These are phyloP conservation scores for Asterionellopsis glacialis DNA, from an alignment of 108 stramenopile species.

Conservation along the genomic window DNA sequence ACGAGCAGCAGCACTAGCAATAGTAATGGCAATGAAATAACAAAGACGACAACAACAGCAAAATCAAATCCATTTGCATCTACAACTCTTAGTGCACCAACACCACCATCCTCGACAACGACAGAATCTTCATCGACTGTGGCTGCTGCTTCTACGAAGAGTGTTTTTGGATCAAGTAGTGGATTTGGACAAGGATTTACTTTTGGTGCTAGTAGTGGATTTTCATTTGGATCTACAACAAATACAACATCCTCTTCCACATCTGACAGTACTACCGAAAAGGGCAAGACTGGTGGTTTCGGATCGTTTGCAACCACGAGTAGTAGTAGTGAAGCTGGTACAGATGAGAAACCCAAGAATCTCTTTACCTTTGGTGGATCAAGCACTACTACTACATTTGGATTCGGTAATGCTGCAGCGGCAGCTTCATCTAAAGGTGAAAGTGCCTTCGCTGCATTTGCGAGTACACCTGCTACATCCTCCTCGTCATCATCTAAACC, in stretches of 20 bases:
- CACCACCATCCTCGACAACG: background rate
- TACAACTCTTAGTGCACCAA: conserved; percentile 6
- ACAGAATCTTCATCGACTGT: background rate
- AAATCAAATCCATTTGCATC: conserved; percentile 7
- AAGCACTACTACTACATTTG: background rate
- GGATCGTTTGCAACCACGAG: background rate
- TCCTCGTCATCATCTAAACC: background rate
- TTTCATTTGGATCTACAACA: conserved; percentile 7
- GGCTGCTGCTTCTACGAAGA: background rate
- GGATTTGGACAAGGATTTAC: conserved; percentile 11
- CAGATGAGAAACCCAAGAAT: background rate
- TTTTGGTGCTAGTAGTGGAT: conserved; percentile 1
- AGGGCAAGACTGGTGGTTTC: too few relatives aligned
- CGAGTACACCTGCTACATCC: background rate
- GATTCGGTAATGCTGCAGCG: background rate
- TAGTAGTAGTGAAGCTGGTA: background rate
- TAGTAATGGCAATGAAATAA: conserved; percentile 8
- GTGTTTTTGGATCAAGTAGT: background rate
- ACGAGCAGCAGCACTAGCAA: background rate
- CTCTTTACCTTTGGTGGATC: background rate
- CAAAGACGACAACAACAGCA: background rate
- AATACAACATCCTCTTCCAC: background rate
- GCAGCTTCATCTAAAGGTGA: too few relatives aligned
- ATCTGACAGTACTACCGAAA: too few relatives aligned
- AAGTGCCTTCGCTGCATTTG: background rate